phyloP scores from a whole-genome alignment of 176 grass and related monocot species.

The Bothriochloa decipiens region DNA sequence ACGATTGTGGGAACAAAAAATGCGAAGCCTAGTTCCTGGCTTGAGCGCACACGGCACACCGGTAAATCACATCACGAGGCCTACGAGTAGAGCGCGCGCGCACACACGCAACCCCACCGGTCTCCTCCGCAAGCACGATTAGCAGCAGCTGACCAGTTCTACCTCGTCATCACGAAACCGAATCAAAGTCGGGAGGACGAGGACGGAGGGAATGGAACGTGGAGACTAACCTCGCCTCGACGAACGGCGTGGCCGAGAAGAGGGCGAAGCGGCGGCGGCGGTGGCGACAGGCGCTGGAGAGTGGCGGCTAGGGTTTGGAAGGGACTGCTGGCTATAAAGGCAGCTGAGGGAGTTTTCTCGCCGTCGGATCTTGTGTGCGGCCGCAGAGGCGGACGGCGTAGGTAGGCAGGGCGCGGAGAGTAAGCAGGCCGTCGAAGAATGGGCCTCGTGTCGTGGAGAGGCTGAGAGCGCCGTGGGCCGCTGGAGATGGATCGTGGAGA shows the following conservation, averaged over 20 bases:
- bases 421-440: too few species aligned
- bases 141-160: background rate
- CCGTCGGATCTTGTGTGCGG: slow-evolving; percentile 8
- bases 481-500: too few species aligned
- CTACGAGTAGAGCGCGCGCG: too few species aligned
- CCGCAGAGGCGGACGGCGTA: too few species aligned
- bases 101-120: too few species aligned
- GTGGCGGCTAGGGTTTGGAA: slow-evolving; percentile 9
- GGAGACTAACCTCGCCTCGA: slow-evolving; percentile 14
- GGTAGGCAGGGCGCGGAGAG: too few species aligned
- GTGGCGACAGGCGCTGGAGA: background rate
- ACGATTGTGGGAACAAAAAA: background rate
- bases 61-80: too few species aligned
- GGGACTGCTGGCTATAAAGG: background rate
- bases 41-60: too few species aligned
- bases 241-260: background rate
- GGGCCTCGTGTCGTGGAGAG: too few species aligned
- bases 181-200: background rate
- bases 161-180: background rate
- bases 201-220: background rate
- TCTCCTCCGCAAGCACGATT: too few species aligned
- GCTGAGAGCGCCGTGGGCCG: too few species aligned
- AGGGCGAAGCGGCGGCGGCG: background rate
- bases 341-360: background rate
- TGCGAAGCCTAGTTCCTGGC: too few species aligned